A percentile compares a stretch with the other conserved stretches of the same genome.
These are phyloP conservation scores for Yarrowia hollandica DNA, from an alignment of 805 yeast species.

Conservation along the genomic window DNA sequence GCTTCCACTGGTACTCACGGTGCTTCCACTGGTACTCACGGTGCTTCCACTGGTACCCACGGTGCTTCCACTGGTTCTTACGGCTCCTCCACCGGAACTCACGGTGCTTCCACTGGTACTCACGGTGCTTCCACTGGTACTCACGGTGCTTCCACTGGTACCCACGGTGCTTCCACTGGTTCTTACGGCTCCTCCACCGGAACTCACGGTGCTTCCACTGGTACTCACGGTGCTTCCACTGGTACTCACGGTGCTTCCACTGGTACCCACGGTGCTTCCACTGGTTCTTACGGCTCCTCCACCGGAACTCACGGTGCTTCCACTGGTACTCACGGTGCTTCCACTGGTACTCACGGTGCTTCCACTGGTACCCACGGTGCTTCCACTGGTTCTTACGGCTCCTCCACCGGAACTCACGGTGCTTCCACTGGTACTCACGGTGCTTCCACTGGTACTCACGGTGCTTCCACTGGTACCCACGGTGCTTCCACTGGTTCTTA, in stretches of 20 bases:
- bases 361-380: too few species aligned
- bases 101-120: slow-evolving; percentile 15
- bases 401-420: slow-evolving; percentile 3
- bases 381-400: neutral
- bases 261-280: neutral
- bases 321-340: slow-evolving; percentile 22
- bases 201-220: slow-evolving; percentile 6
- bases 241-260: neutral
- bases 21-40: neutral
- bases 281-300: neutral
- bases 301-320: neutral
- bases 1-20: slow-evolving; percentile 13
- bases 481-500: neutral
- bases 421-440: too few species aligned
- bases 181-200: neutral
- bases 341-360: neutral
- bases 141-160: neutral
- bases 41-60: neutral
- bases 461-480: too few species aligned
- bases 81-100: slow-evolving; percentile 2
- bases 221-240: neutral
- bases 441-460: too few species aligned
- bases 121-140: neutral
- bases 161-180: slow-evolving; percentile 3
- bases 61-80: neutral